These are phyloP conservation scores for Paulownia fortunei DNA, from an alignment of 257 asterid genomes.

Conservation along the genomic window DNA sequence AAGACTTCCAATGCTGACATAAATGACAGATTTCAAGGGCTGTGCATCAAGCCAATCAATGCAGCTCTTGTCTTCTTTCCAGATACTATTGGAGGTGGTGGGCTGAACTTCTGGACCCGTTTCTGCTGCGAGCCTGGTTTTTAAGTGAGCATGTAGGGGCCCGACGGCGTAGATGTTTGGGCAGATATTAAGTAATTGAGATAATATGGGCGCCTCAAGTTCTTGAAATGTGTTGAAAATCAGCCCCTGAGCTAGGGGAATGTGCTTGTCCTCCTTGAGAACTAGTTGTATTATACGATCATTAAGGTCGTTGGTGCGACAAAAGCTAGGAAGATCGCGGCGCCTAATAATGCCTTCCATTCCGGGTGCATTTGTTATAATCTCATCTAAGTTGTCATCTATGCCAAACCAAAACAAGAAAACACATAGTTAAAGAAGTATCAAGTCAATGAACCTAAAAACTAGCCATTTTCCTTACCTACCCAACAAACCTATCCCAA, in stretches of 20 bases:
- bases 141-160: slow-evolving; percentile 67
- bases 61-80: slow-evolving; percentile 62
- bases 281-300: no score
- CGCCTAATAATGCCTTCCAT: slow-evolving; percentile 69
- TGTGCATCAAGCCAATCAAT: slow-evolving; percentile 65
- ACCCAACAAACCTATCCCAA: neutral
- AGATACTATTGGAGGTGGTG: slow-evolving; percentile 40
- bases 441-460: slow-evolving; percentile 11
- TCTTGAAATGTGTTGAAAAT: slow-evolving; percentile 68
- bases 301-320: slow-evolving; percentile 40
- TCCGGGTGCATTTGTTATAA: slow-evolving; percentile 45
- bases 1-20: slow-evolving; percentile 71
- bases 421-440: neutral
- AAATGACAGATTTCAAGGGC: slow-evolving; percentile 50
- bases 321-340: slow-evolving; percentile 73
- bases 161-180: slow-evolving; percentile 66
- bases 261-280: neutral
- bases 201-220: slow-evolving; percentile 53
- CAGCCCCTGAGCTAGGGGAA: slow-evolving; percentile 52
- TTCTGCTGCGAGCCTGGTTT: slow-evolving; percentile 8
- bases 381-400: slow-evolving; percentile 58
- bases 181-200: slow-evolving; percentile 43
- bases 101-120: neutral
- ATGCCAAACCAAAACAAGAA: neutral
- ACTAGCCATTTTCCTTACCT: neutral